Percentiles rank a stretch among this genome's conserved stretches.
Conservation (phyloP, 78 protist genomes). For the Dictyostelium intermedium region DNA sequence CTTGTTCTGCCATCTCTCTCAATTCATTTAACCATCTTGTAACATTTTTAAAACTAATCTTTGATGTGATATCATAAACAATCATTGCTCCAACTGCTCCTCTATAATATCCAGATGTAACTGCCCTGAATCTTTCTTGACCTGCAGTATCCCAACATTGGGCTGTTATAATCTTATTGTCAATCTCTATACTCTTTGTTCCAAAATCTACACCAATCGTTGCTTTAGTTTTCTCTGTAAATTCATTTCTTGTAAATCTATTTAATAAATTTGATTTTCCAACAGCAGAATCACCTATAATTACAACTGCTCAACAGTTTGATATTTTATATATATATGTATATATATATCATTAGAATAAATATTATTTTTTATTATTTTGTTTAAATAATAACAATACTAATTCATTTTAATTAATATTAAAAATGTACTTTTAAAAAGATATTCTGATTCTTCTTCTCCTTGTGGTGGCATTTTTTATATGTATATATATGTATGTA, state of each 20-base stretch:
- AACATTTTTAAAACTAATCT: conserved; percentile 94
- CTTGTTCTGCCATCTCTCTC: conserved; percentile 80
- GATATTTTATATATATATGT: neutral
- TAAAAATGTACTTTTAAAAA: neutral
- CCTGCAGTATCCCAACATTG: conserved; percentile 95
- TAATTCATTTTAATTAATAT: neutral
- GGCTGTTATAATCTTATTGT: conserved; percentile 41
- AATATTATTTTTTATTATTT: neutral
- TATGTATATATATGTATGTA: neutral
- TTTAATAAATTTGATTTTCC: conserved; percentile 86
- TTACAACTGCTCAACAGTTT: too few species aligned
- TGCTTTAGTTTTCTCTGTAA: conserved; percentile 85
- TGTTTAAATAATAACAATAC: too few species aligned
- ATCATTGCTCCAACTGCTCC: conserved; percentile 99
- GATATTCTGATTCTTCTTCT: conserved; percentile 14
- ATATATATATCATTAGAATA: neutral
- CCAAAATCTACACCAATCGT: conserved; percentile 97
- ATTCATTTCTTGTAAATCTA: conserved; percentile 90
- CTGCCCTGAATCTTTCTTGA: conserved; percentile 98
- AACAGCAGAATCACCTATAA: conserved; percentile 78
- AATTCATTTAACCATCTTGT: conserved; percentile 90
- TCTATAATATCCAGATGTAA: conserved; percentile 94
- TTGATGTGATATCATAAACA: conserved; percentile 97
- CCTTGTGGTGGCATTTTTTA: conserved; percentile 3
- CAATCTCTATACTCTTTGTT: conserved; percentile 83